Evolutionary conservation across 2,329 filamentous ascomycete species (phyloP).

Genomic region (Lasiodiplodia sp.): DNA sequence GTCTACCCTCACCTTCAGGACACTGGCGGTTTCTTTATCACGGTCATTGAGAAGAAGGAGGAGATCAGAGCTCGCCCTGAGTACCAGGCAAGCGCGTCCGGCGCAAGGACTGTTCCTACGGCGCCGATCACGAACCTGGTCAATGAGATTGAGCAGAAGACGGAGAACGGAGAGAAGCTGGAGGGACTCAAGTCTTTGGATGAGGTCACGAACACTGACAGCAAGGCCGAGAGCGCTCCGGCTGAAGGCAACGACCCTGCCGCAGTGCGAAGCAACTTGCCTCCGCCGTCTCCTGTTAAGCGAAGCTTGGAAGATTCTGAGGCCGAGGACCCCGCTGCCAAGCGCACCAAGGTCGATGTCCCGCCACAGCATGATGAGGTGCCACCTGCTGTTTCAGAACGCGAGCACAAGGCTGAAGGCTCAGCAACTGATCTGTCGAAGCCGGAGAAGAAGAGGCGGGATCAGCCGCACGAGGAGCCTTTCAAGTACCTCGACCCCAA

Average conservation of each 20-base stretch:
- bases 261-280: slow-evolving; percentile 35
- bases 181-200: slow-evolving; percentile 44
- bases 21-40: slow-evolving; percentile 97
- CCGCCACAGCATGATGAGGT: slow-evolving; percentile 10
- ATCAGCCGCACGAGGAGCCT: slow-evolving; percentile 77
- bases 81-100: slow-evolving; percentile 7
- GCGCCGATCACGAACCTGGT: slow-evolving; percentile 40
- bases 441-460: slow-evolving; percentile 49
- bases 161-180: slow-evolving; percentile 35
- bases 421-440: slow-evolving; percentile 4
- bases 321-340: slow-evolving; percentile 37
- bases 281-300: slow-evolving; percentile 40
- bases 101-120: slow-evolving; percentile 17
- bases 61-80: slow-evolving; percentile 65
- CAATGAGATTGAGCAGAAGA: slow-evolving; percentile 49
- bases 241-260: slow-evolving; percentile 35
- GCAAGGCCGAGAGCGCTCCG: slow-evolving; percentile 17
- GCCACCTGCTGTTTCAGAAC: slow-evolving; percentile 31
- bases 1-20: slow-evolving; percentile 96
- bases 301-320: slow-evolving; percentile 50
- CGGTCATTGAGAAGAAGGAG: slow-evolving; percentile 87
- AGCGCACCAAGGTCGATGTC: slow-evolving; percentile 45
- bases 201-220: slow-evolving; percentile 8
- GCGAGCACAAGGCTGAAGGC: slow-evolving; percentile 2
- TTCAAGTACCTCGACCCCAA: slow-evolving; percentile 86